Percentiles rank a stretch among this genome's conserved stretches.
phyloP scores from a whole-genome alignment of 345 rosid genomes.

The rapeseed (Brassica napus) region DNA sequence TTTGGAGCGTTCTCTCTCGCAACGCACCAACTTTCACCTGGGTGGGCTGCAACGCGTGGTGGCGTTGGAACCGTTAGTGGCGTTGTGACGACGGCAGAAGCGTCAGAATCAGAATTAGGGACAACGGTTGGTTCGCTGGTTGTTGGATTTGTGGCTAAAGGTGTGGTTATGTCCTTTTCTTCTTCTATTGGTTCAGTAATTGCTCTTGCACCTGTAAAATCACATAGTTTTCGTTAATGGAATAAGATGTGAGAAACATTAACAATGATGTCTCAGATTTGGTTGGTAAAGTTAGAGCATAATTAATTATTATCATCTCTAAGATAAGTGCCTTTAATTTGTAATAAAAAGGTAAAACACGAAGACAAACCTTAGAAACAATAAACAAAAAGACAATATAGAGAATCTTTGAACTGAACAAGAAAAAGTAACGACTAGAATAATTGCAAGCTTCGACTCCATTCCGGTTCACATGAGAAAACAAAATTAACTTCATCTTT shows the following conservation, averaged over 20 bases:
- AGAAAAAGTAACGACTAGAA: constrained; percentile 36
- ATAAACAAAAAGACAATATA: constrained; percentile 31
- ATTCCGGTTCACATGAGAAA: constrained; percentile 19
- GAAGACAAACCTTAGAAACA: constrained; percentile 17
- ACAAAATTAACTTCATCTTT: not conserved
- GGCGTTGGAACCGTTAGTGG: constrained; percentile 34
- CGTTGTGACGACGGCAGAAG: constrained; percentile 36
- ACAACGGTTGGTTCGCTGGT: constrained; percentile 3
- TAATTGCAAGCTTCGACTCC: constrained; percentile 27
- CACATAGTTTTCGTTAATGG: constrained; percentile 3
- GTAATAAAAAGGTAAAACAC: not conserved
- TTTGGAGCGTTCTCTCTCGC: constrained; percentile 68
- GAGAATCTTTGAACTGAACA: constrained; percentile 40
- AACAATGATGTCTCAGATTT: constrained; percentile 19
- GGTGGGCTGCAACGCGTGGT: constrained; percentile 20
- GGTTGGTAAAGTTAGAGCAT: constrained; percentile 22
- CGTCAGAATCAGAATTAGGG: constrained; percentile 42
- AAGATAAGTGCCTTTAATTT: not conserved
- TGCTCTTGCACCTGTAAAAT: constrained; percentile 25
- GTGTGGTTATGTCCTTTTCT: constrained; percentile 42
- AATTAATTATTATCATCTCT: constrained; percentile 6
- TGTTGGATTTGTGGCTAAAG: constrained; percentile 40
- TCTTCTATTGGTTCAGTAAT: constrained; percentile 30
- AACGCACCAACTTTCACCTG: constrained; percentile 63
- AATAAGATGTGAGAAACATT: constrained; percentile 11